Percentiles rank a stretch among this genome's conserved stretches.
These are phyloP conservation scores for Apiospora kogelbergensis DNA, from an alignment of 2,329 filamentous ascomycete species.

Conservation along the genomic window DNA sequence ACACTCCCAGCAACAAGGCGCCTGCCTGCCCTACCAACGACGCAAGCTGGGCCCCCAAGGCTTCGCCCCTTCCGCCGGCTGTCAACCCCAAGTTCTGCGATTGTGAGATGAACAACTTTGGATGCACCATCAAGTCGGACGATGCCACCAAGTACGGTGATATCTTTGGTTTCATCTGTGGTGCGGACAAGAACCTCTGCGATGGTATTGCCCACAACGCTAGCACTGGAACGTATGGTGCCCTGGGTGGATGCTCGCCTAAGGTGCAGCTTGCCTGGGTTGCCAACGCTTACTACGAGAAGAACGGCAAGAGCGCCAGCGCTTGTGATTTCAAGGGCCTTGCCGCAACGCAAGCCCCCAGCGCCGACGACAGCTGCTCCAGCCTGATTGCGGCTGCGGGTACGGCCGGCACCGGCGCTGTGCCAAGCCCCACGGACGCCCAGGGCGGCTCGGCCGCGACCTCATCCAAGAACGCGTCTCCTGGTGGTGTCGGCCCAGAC, in stretches of 20 bases:
- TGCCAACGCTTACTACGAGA: conserved; percentile 71
- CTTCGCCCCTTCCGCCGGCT: conserved; percentile 71
- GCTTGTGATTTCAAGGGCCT: conserved; percentile 74
- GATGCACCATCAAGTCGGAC: conserved; percentile 64
- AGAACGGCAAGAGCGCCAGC: conserved; percentile 49
- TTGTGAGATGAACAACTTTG: conserved; percentile 78
- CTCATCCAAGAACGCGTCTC: conserved; percentile 43
- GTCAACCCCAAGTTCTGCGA: conserved; percentile 78
- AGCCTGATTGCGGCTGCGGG: conserved; percentile 63
- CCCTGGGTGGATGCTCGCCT: conserved; percentile 74
- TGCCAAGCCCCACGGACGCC: conserved; percentile 45
- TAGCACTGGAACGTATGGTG: conserved; percentile 68
- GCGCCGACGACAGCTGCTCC: conserved; percentile 54
- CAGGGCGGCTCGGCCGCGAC: conserved; percentile 38
- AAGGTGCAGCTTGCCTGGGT: conserved; percentile 72
- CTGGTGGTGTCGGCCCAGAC: conserved; percentile 32
- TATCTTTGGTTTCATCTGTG: conserved; percentile 77
- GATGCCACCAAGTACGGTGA: conserved; percentile 58
- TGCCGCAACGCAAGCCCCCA: conserved; percentile 52
- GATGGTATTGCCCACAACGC: conserved; percentile 67
- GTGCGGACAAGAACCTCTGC: conserved; percentile 55
- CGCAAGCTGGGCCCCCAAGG: conserved; percentile 66
- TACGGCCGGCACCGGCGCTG: conserved; percentile 55
- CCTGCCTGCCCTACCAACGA: conserved; percentile 69
- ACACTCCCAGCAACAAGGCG: conserved; percentile 72